Percentiles rank a stretch among this genome's conserved stretches.
Evolutionary conservation across 2,329 filamentous ascomycete species (phyloP).

Genomic region (Fusarium mangiferae): DNA sequence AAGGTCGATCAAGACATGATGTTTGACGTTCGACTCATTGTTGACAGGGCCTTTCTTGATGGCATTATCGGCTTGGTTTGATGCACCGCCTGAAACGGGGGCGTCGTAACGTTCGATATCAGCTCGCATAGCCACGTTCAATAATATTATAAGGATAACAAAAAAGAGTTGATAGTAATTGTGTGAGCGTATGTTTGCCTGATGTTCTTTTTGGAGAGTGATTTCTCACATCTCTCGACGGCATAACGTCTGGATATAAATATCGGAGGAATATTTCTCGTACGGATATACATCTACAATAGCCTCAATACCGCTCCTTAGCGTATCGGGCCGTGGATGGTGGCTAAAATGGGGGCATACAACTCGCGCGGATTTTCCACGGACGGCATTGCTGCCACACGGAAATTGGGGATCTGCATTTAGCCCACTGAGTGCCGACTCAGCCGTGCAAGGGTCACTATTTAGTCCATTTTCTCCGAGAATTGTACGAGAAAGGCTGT

Average conservation of each 20-base stretch:
- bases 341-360: background rate
- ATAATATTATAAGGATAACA: fast-evolving
- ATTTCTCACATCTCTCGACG: background rate
- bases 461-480: background rate
- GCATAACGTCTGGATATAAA: background rate
- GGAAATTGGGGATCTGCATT: background rate
- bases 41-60: background rate
- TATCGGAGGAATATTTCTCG: background rate
- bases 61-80: background rate
- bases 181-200: too few species aligned
- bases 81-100: fast-evolving
- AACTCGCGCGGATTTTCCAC: background rate
- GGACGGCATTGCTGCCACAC: background rate
- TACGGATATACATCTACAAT: background rate
- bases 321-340: background rate
- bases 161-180: background rate
- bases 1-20: background rate
- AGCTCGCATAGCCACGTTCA: background rate
- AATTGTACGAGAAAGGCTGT: background rate
- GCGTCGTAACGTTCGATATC: background rate
- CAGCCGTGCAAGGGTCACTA: background rate
- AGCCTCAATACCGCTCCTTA: background rate
- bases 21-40: background rate
- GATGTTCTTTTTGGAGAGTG: background rate
- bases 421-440: background rate